phyloP scores from a whole-genome alignment of 345 rosid genomes.

The Clarkia xantiana region DNA sequence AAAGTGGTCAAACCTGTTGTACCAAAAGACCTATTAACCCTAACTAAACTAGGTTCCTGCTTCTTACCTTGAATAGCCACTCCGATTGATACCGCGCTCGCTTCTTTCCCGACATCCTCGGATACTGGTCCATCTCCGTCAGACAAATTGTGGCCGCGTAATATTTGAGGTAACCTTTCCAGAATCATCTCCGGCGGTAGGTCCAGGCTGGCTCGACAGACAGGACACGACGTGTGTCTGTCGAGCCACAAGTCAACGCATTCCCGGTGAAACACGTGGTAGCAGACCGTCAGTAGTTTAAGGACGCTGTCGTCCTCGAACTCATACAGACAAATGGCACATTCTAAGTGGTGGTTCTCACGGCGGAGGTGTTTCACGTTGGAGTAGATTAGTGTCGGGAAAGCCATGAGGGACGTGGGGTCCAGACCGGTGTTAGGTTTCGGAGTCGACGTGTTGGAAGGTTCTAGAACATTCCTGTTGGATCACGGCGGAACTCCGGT shows the following conservation, averaged over 20 bases:
- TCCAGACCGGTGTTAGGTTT: constrained; percentile 35
- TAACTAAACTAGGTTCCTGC: too few relatives aligned
- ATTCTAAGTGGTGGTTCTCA: constrained; percentile 53
- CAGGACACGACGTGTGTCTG: constrained; percentile 65
- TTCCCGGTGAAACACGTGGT: constrained; percentile 70
- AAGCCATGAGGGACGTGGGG: constrained; percentile 32
- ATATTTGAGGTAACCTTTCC: constrained; percentile 17
- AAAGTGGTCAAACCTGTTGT: too few relatives aligned
- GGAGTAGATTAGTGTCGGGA: constrained; percentile 50
- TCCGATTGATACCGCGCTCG: too few relatives aligned
- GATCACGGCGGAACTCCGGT: too few relatives aligned
- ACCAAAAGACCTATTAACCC: too few relatives aligned
- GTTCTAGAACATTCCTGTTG: too few relatives aligned
- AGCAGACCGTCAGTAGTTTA: constrained; percentile 55
- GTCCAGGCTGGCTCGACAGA: constrained; percentile 65
- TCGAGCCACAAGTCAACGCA: constrained; percentile 82
- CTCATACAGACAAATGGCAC: constrained; percentile 67
- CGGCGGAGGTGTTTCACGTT: constrained; percentile 41
- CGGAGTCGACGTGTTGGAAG: constrained; percentile 1
- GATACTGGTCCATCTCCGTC: background rate
- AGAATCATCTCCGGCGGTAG: constrained; percentile 19
- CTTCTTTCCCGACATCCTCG: too few relatives aligned
- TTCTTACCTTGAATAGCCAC: too few relatives aligned
- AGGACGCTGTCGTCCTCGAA: constrained; percentile 49
- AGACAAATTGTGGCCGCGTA: constrained; percentile 8